Evolutionary conservation across 805 yeast species (phyloP), one percentile per base, ranked within the genome.

Genomic region (Dipodascus albidus): DNA sequence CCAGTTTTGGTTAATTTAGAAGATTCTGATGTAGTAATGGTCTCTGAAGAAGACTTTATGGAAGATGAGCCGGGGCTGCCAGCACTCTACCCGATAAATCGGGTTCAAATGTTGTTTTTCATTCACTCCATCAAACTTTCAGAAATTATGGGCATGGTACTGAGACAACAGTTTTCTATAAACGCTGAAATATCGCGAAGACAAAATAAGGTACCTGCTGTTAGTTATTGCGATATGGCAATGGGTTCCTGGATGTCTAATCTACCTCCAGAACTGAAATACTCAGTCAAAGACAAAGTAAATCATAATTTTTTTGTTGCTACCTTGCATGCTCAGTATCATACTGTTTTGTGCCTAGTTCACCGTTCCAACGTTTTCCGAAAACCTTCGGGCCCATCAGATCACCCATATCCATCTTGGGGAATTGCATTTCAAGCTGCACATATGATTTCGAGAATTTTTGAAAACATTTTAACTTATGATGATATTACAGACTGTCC

Each of bases 1-100:
- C 93, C 95, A 0, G 67, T 78, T 3, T 72, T 76, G 60, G 82
- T 87, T 50, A 82, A 81, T 59, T 71, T 84, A 56, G 83, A 80
- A 50, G 91, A 86, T 62, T 80, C 86, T 62, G 90, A 83, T 62
- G 87, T 83, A 21, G 80, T 82, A n/a, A 82, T 83, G 86, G 62
- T 87, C 17, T 73, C 77, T 0, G 64, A 74, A n/a, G 81, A 76
- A 0, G 95, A 87, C 64, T 80, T 87, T 55, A 70, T 76, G 53
- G 81, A 81, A 57, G 77, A 71, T 57, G 74, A 75, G 49, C 70
- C 73, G 0, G 78, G 70, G 20, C 52, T 68, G 3, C 66, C 55
- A 35, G 61, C 66, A 11, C 55, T 38, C 9, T 38, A 38, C n/a
- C 44, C 49, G 3, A 9, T 47, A 6, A 4, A 23, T 47, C 31